Base-by-base conservation (phyloP, 1,284 basidiomycete genomes). In the Sanguinoderma infundibulare region DNA sequence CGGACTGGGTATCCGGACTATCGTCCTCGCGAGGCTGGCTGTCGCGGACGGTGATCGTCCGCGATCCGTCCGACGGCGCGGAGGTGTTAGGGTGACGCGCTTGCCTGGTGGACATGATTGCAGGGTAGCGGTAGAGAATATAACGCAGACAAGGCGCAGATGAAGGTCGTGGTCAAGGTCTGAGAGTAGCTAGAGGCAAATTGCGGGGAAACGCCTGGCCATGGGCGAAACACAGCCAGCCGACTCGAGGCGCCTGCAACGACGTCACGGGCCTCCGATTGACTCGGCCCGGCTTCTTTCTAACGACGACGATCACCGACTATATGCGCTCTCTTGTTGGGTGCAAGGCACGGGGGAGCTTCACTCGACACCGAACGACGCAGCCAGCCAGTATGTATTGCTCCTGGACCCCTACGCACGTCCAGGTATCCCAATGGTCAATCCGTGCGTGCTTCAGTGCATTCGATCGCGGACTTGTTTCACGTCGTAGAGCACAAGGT, bases 41-140 rank as follows among this genome's bases (percentile, higher is more conserved):
- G 46, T 79, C 76, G 5, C 76, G 81, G 4, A 87, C 68, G 5
- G 81, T 84, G 34, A 86, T 75, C 0, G 87, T 89, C 10, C 86
- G 80, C 3, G 87, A 89, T 30, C 83, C 85, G 67, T 87, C 83
- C 1, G 76, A 68, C 14, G 83, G 81, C 0, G 81, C 74, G 10
- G 80, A 75, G 5, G 64, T 30, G 6, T 52, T 51, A 8, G 62
- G 56, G 12, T 59, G 53, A 10, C 56, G 61, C 5, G 53, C 44
- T 49, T 49, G 58, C 36, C 56, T 22, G 5, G 56, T 57, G 2
- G 47, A 32, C 56, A 57, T 57, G 26, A 26, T 36, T 22, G 17
- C 2, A 26, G 42, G 6, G 30, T 36, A 6, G 5, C 12, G 9
- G 30, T 32, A 14, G 35, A 51, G 49, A 22, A 20, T 26, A 30